Evolutionary conservation across 306 rosid species (phyloP), one percentile per base, ranked within the genome.

Genomic region (Gynostemma pentaphyllum): DNA sequence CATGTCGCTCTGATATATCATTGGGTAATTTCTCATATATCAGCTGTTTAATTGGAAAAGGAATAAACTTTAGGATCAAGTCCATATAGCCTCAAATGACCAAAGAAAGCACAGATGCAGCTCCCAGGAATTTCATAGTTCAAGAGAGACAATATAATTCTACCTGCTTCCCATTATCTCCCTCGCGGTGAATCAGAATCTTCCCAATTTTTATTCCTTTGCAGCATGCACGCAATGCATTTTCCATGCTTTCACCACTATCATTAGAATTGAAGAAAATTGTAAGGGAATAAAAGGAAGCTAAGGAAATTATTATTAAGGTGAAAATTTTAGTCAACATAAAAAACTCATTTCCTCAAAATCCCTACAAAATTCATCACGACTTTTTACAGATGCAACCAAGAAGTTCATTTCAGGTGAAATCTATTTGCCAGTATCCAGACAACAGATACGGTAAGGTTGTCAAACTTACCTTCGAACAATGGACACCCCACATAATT

Each of bases 161-260:
- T 53, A 86, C 99, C 99, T 92, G 96, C 71, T 88, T 79, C 56
- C 99, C 99, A 16, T 92, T 60, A 64, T 91, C 99, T 73, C 99
- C 99, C 80, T 79, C 99, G 11, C 99, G 92, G 72, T 92, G 99
- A 72, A 92, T 92, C 74, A 92, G 80, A 71, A 92, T 92, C 82
- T 92, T 92, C 69, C 99, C 99, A 75, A 92, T 92, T 79, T 92
- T 92, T 50, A 92, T 92, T 64, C 99, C 96, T 74, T 92, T 92
- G 83, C 99, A 92, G 70, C 99, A 88, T 67, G 99, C 95, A 64
- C 96, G 96, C 64, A 92, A 71, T 15, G 97, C 97, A 68, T 87
- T 91, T 82, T 91, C 97, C 97, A 91, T 91, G 83, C 97, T 91
- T 78, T 88, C 99, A 68, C 99, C 99, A 82, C 99, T 92, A 44